phyloP scores from a whole-genome alignment of 768 basidiomycete species.

The Psilocybe tampanensis region DNA sequence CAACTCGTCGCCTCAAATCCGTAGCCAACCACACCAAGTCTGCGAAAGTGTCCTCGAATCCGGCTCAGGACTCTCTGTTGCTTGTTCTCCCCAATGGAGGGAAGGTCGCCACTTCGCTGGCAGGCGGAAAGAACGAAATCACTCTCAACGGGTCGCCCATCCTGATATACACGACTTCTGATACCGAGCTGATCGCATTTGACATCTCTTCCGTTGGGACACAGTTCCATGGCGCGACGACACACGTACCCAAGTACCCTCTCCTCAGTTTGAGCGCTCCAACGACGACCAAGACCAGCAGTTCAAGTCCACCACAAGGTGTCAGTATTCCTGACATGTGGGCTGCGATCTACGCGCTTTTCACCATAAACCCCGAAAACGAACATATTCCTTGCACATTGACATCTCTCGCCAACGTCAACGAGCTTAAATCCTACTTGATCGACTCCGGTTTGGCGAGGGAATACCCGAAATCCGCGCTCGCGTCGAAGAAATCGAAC shows the following conservation, averaged over 20 bases:
- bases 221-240: constrained; percentile 27
- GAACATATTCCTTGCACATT: constrained; percentile 44
- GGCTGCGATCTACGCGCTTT: constrained; percentile 43
- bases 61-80: constrained; percentile 19
- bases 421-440: constrained; percentile 39
- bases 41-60: neutral
- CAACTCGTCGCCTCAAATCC: constrained; percentile 24
- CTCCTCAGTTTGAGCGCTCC: constrained; percentile 25
- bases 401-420: constrained; percentile 28
- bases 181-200: constrained; percentile 16
- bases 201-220: constrained; percentile 31
- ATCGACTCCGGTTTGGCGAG: constrained; percentile 39
- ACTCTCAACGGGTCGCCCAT: constrained; percentile 25
- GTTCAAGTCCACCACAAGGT: constrained; percentile 13
- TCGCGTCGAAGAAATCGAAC: constrained; percentile 10
- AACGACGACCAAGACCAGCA: neutral
- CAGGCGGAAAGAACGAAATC: constrained; percentile 18
- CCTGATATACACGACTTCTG: constrained; percentile 18
- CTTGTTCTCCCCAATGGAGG: constrained; percentile 30
- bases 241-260: constrained; percentile 30
- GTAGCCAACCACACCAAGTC: constrained; percentile 23
- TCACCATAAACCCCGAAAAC: constrained; percentile 36
- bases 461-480: constrained; percentile 10
- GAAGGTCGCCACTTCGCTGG: constrained; percentile 18
- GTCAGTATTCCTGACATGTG: constrained; percentile 37